phyloP scores from a whole-genome alignment of 2,329 filamentous ascomycete genomes.

The Hyphodiscus sp. region DNA sequence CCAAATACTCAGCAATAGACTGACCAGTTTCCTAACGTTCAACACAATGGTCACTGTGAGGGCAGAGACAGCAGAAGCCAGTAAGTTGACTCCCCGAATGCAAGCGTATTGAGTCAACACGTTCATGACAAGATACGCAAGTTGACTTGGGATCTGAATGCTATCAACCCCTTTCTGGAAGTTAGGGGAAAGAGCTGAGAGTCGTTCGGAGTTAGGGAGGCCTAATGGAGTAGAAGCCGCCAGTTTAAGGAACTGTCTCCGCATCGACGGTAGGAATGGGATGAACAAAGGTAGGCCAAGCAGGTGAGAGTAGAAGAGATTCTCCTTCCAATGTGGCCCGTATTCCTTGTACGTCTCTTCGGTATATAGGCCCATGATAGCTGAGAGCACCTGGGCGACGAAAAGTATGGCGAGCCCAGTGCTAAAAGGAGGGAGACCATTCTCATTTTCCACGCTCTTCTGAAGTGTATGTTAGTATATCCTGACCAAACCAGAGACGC shows the following conservation, averaged over 20 bases:
- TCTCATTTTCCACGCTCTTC: slow-evolving; percentile 23
- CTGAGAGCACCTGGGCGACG: slow-evolving; percentile 80
- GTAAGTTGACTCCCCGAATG: slow-evolving; percentile 91
- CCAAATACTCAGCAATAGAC: slow-evolving; percentile 85
- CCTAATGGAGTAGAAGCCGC: slow-evolving; percentile 56
- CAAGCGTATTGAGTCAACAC: slow-evolving; percentile 90
- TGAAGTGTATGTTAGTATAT: slow-evolving; percentile 15
- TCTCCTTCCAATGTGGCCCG: slow-evolving; percentile 89
- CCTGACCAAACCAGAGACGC: neutral
- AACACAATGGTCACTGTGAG: slow-evolving; percentile 94
- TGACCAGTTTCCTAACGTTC: slow-evolving; percentile 91
- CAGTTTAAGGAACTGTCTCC: slow-evolving; percentile 56
- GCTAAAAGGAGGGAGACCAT: slow-evolving; percentile 43
- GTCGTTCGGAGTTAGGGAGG: slow-evolving; percentile 28
- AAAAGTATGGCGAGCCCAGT: slow-evolving; percentile 78
- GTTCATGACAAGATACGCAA: slow-evolving; percentile 66
- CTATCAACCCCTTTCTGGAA: slow-evolving; percentile 33
- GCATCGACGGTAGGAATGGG: slow-evolving; percentile 61
- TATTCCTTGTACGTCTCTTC: slow-evolving; percentile 83
- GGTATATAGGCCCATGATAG: slow-evolving; percentile 91
- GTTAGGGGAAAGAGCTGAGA: slow-evolving; percentile 30
- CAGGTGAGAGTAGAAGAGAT: slow-evolving; percentile 85
- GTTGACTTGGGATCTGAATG: slow-evolving; percentile 56
- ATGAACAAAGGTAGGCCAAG: slow-evolving; percentile 71
- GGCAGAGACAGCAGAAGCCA: slow-evolving; percentile 81